phyloP scores from a whole-genome alignment of 1,284 basidiomycete genomes.

The Naganishia sp. region DNA sequence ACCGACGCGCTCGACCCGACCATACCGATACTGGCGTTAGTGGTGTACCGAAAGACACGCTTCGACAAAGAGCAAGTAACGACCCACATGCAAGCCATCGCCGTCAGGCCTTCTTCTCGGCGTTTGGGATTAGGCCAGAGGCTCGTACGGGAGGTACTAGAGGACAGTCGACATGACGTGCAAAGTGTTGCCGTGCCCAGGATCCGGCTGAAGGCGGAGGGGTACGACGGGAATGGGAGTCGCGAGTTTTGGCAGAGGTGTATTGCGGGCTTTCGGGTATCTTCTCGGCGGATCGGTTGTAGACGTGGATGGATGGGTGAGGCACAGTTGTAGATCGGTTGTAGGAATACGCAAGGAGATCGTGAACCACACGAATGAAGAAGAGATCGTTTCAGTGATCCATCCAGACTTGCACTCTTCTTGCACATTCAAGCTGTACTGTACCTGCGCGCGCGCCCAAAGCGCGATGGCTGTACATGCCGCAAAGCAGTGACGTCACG shows the following conservation, averaged over 20 bases:
- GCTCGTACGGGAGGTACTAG: conserved; percentile 15
- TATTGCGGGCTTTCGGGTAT: conserved; percentile 15
- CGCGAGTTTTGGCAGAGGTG: conserved; percentile 26
- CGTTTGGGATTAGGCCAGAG: conserved; percentile 12
- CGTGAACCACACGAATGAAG: too few species aligned
- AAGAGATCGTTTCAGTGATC: neutral
- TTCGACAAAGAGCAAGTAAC: conserved; percentile 1
- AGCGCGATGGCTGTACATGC: conserved; percentile 9
- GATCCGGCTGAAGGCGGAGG: conserved; percentile 17
- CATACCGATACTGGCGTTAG: conserved; percentile 6
- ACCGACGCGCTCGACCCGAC: conserved; percentile 10
- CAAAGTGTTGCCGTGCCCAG: neutral
- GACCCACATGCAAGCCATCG: conserved; percentile 26
- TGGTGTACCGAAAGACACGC: conserved; percentile 20
- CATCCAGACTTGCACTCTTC: neutral
- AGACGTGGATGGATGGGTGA: conserved; percentile 21
- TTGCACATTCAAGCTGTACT: neutral
- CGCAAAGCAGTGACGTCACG: conserved; percentile 9
- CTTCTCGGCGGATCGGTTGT: conserved; percentile 13
- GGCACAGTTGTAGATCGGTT: conserved; percentile 5
- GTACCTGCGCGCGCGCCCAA: neutral
- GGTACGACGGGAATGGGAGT: conserved; percentile 23
- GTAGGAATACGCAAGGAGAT: neutral
- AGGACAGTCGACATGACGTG: conserved; percentile 3
- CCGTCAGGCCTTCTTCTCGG: conserved; percentile 24